Percentiles rank a stretch among this genome's conserved stretches.
These are phyloP conservation scores for Ceratobasidium sp. DNA, from an alignment of 1,284 basidiomycete species.

Conservation along the genomic window DNA sequence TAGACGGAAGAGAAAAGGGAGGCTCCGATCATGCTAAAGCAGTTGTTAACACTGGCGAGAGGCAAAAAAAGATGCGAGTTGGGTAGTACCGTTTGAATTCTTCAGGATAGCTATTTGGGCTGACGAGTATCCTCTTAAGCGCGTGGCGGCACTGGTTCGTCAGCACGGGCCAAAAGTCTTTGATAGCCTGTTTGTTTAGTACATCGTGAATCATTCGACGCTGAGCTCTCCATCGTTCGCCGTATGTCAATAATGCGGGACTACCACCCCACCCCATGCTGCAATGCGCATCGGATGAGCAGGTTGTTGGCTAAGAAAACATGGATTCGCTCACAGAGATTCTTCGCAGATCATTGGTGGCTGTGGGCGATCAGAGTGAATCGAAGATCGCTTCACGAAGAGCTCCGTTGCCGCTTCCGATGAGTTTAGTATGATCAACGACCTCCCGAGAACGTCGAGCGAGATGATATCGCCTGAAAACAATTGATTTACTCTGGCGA, in stretches of 20 bases:
- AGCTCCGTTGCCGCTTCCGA: slow-evolving; percentile 24
- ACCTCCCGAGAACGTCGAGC: slow-evolving; percentile 39
- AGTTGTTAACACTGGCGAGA: too few species aligned
- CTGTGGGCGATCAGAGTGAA: slow-evolving; percentile 42
- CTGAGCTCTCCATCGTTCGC: slow-evolving; percentile 23
- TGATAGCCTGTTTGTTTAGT: not conserved
- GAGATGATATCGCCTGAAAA: slow-evolving; percentile 44
- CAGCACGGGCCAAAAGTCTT: slow-evolving; percentile 14
- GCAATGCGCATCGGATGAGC: too few species aligned
- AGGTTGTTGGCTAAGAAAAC: too few species aligned
- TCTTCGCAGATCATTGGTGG: slow-evolving; percentile 38
- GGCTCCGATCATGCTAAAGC: too few species aligned
- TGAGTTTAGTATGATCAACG: slow-evolving; percentile 48
- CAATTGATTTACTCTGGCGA: too few species aligned
- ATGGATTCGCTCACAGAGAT: too few species aligned
- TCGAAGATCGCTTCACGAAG: slow-evolving; percentile 43
- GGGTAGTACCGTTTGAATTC: slow-evolving; percentile 26
- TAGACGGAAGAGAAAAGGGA: too few species aligned
- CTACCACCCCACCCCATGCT: slow-evolving; percentile 17
- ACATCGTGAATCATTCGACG: not conserved
- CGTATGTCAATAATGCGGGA: slow-evolving; percentile 6
- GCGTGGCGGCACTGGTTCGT: not conserved
- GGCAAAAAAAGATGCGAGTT: too few species aligned
- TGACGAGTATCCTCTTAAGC: slow-evolving; percentile 6
- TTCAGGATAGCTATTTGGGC: not conserved